A percentile compares a stretch with the other conserved stretches of the same genome.
These are phyloP conservation scores for Cladosporium sp. DNA, from an alignment of 2,329 filamentous ascomycete genomes.

Conservation along the genomic window DNA sequence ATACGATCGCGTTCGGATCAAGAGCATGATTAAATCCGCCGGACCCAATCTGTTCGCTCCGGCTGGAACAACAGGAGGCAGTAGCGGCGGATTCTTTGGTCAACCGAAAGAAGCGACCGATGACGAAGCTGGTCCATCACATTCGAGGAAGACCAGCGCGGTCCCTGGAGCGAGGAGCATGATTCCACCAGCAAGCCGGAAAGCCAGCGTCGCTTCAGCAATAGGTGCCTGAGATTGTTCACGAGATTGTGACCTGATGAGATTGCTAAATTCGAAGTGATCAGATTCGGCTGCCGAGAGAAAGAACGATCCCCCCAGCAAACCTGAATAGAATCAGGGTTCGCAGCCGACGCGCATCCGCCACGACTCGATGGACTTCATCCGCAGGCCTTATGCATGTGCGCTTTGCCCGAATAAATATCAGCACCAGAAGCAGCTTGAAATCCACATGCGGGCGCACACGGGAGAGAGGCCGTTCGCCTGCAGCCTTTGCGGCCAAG, in stretches of 20 bases:
- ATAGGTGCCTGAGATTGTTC: slow-evolving; percentile 12
- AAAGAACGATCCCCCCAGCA: background rate
- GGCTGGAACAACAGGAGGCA: slow-evolving; percentile 11
- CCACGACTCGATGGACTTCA: background rate
- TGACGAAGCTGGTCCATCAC: slow-evolving; percentile 28
- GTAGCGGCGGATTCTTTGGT: slow-evolving; percentile 1
- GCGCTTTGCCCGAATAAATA: background rate
- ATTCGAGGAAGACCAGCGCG: slow-evolving; percentile 28
- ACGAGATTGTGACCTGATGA: background rate
- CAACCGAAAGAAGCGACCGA: slow-evolving; percentile 22
- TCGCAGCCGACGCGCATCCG: background rate
- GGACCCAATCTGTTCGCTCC: slow-evolving; percentile 22
- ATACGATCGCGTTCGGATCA: slow-evolving; percentile 65
- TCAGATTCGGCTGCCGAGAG: background rate
- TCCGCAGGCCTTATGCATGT: no score
- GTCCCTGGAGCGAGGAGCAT: slow-evolving; percentile 31
- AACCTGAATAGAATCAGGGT: background rate
- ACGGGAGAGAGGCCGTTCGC: background rate
- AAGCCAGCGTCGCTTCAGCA: slow-evolving; percentile 27
- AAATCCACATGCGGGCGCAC: background rate
- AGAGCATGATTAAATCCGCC: slow-evolving; percentile 63
- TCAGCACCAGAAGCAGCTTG: background rate
- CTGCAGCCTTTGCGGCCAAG: background rate
- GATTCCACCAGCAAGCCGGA: slow-evolving; percentile 31
- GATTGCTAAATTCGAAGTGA: background rate